Evolutionary conservation across 495 filamentous ascomycete genomes (phyloP).

Genomic region (Acidiella bohemica): DNA sequence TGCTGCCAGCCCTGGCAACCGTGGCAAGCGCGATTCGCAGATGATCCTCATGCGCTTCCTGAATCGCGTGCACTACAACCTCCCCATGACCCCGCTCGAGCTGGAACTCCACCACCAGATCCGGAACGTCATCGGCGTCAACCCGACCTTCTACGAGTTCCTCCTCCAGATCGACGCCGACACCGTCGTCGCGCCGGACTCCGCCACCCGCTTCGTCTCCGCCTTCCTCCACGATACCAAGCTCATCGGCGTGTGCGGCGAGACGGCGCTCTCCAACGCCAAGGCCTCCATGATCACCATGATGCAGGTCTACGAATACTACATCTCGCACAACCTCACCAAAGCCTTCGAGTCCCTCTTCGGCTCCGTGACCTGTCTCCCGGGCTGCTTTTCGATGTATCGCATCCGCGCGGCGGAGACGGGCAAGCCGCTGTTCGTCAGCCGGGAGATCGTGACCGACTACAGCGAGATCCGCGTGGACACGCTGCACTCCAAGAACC

Average conservation of each 20-base stretch:
- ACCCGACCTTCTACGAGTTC: slow-evolving; percentile 96
- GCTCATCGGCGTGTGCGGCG: slow-evolving; percentile 84
- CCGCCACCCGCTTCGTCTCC: slow-evolving; percentile 83
- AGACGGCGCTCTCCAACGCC: slow-evolving; percentile 84
- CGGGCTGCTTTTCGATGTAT: slow-evolving; percentile 98
- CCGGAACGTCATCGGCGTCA: slow-evolving; percentile 95
- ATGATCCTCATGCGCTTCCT: slow-evolving; percentile 97
- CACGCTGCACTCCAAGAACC: slow-evolving; percentile 97
- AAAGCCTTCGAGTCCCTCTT: slow-evolving; percentile 99
- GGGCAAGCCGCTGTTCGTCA: slow-evolving; percentile 92
- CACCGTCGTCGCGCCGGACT: slow-evolving; percentile 83
- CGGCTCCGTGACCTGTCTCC: slow-evolving; percentile 91
- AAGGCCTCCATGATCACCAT: slow-evolving; percentile 89
- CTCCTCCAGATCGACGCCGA: slow-evolving; percentile 96
- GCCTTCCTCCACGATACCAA: slow-evolving; percentile 83
- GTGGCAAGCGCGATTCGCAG: slow-evolving; percentile 98
- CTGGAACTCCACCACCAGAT: slow-evolving; percentile 99
- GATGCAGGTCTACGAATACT: slow-evolving; percentile 99
- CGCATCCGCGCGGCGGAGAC: slow-evolving; percentile 85
- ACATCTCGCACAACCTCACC: slow-evolving; percentile 93
- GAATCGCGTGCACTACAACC: slow-evolving; percentile 93
- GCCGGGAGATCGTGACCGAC: slow-evolving; percentile 68
- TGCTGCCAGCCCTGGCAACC: slow-evolving; percentile 93
- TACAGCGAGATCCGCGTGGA: slow-evolving; percentile 92
- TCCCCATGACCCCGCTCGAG: slow-evolving; percentile 90